These are phyloP conservation scores for Rubroboletus satanas DNA, from an alignment of 768 basidiomycete genomes.

Conservation along the genomic window DNA sequence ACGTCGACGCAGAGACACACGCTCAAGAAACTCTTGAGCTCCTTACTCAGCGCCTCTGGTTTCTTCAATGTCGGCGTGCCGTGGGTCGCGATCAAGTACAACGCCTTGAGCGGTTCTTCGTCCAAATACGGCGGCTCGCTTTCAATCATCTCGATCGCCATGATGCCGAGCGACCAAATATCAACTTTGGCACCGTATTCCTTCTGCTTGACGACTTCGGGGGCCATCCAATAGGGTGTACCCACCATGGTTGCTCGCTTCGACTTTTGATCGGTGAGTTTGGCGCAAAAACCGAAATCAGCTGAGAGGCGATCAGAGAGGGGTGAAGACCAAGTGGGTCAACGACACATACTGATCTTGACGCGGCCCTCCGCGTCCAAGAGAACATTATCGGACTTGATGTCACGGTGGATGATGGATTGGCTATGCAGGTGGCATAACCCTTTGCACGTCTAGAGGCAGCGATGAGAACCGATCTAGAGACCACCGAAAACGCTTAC, in stretches of 20 bases:
- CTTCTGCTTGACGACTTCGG: constrained; percentile 97
- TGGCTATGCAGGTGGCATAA: constrained; percentile 90
- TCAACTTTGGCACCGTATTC: constrained; percentile 97
- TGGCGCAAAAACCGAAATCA: constrained; percentile 96
- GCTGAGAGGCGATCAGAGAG: constrained; percentile 46
- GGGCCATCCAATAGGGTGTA: constrained; percentile 98
- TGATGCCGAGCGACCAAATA: constrained; percentile 95
- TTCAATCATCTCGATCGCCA: constrained; percentile 99
- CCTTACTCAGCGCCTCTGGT: constrained; percentile 85
- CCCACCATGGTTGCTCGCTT: constrained; percentile 99
- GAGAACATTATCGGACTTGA: constrained; percentile 95
- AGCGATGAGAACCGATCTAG: constrained; percentile 1
- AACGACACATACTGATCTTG: constrained; percentile 81
- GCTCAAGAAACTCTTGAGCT: constrained; percentile 93
- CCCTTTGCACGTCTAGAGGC: constrained; percentile 84
- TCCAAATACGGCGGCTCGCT: constrained; percentile 95
- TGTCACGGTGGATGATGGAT: constrained; percentile 94
- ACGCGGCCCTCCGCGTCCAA: constrained; percentile 89
- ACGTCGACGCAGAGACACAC: constrained; percentile 99
- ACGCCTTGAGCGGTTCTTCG: constrained; percentile 90
- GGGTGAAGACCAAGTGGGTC: background rate
- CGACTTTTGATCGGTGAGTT: constrained; percentile 92
- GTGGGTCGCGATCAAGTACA: constrained; percentile 96
- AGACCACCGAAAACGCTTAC: constrained; percentile 41
- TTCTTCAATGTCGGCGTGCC: constrained; percentile 98